Evolutionary conservation across 2,329 filamentous ascomycete species (phyloP).

Genomic region (Diaporthe longicolla): DNA sequence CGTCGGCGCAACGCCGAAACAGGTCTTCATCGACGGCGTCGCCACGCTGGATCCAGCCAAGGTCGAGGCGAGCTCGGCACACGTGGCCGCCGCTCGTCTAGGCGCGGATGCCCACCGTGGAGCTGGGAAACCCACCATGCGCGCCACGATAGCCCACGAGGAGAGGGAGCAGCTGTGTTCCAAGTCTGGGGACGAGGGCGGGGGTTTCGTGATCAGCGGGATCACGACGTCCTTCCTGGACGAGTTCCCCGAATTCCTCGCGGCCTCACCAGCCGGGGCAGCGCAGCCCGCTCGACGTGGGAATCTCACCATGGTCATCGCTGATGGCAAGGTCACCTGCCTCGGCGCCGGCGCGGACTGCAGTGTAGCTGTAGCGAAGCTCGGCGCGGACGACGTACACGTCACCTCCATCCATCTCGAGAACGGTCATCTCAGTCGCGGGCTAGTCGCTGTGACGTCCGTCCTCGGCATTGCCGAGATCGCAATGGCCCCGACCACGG

Average conservation of each 20-base stretch:
- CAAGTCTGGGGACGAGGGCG: slow-evolving; percentile 42
- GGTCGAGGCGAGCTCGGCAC: slow-evolving; percentile 49
- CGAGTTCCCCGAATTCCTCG: slow-evolving; percentile 39
- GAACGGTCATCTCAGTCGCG: slow-evolving; percentile 63
- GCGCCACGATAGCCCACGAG: slow-evolving; percentile 45
- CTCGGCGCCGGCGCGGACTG: slow-evolving; percentile 52
- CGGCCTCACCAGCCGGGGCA: neutral
- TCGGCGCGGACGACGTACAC: slow-evolving; percentile 41
- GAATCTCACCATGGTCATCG: slow-evolving; percentile 57
- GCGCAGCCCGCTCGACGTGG: neutral
- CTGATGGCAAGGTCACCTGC: slow-evolving; percentile 58
- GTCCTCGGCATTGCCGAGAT: slow-evolving; percentile 67
- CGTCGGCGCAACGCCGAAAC: slow-evolving; percentile 60
- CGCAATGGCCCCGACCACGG: slow-evolving; percentile 56
- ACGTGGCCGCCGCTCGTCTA: slow-evolving; percentile 16
- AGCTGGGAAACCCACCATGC: slow-evolving; percentile 46
- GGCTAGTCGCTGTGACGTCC: slow-evolving; percentile 64
- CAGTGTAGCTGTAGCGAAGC: slow-evolving; percentile 45
- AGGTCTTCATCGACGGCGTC: slow-evolving; percentile 63
- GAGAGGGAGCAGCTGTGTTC: slow-evolving; percentile 48
- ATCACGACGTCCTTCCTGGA: slow-evolving; percentile 55
- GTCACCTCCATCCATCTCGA: slow-evolving; percentile 54
- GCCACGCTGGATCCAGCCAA: slow-evolving; percentile 52
- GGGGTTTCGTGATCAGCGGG: slow-evolving; percentile 55
- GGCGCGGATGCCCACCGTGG: slow-evolving; percentile 7